A percentile compares a stretch with the other conserved stretches of the same genome.
Conservation (phyloP, 805 yeast genomes). For the Hanseniaspora occidentalis region DNA sequence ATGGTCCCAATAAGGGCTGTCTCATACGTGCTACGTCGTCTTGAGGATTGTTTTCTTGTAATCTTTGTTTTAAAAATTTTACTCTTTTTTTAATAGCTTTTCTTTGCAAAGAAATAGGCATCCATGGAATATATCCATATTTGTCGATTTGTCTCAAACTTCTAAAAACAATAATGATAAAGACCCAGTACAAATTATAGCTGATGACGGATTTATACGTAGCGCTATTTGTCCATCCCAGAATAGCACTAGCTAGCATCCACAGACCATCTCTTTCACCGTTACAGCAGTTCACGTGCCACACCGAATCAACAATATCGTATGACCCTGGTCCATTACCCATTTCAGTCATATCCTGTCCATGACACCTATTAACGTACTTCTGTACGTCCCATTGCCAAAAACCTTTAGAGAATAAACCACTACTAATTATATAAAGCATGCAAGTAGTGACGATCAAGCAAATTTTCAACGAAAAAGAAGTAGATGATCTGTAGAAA, state of each 20-base stretch:
- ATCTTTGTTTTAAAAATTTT: conserved; percentile 12
- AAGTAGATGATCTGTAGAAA: conserved; percentile 69
- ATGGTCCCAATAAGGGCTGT: background rate
- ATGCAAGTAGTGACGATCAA: conserved; percentile 66
- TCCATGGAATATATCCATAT: conserved; percentile 43
- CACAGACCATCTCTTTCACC: conserved; percentile 86
- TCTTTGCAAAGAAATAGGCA: conserved; percentile 53
- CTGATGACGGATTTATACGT: conserved; percentile 77
- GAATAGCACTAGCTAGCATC: conserved; percentile 80
- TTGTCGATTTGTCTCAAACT: conserved; percentile 41
- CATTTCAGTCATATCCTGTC: conserved; percentile 74
- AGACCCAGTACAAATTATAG: conserved; percentile 60
- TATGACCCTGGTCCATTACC: conserved; percentile 94
- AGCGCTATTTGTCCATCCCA: conserved; percentile 93
- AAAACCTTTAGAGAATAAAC: conserved; percentile 72
- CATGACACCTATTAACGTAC: conserved; percentile 62
- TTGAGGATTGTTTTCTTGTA: background rate
- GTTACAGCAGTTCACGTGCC: conserved; percentile 95
- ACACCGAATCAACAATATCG: conserved; percentile 62
- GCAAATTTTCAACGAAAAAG: conserved; percentile 63
- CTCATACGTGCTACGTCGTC: background rate
- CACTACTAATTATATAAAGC: conserved; percentile 75
- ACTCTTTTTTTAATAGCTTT: conserved; percentile 34
- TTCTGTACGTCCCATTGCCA: conserved; percentile 81
- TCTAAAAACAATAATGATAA: conserved; percentile 31